phyloP scores from a whole-genome alignment of 345 rosid species.

The Hibiscus trionum region DNA sequence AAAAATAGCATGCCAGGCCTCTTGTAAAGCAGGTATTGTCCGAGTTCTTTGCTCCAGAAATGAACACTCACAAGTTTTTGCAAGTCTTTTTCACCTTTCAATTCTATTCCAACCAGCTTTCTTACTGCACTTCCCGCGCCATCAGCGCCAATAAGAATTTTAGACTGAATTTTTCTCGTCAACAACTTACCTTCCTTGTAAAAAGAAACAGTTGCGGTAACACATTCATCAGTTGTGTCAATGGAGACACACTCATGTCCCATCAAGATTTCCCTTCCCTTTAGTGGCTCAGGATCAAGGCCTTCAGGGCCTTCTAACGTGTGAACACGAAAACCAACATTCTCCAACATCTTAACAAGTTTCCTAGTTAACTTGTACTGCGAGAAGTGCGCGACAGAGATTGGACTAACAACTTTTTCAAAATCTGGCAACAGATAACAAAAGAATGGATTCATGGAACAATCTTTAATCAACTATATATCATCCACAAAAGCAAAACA shows the following conservation, averaged over 20 bases:
- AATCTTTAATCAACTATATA: not conserved
- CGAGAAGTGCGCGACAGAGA: constrained; percentile 86
- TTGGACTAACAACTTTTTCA: constrained; percentile 73
- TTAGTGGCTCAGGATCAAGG: constrained; percentile 20
- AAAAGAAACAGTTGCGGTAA: constrained; percentile 53
- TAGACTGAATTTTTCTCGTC: constrained; percentile 48
- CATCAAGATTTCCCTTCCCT: constrained; percentile 52
- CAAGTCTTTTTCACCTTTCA: constrained; percentile 72
- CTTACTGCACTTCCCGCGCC: constrained; percentile 82
- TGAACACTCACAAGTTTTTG: constrained; percentile 90
- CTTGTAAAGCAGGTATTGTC: constrained; percentile 49
- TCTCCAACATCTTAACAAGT: constrained; percentile 59
- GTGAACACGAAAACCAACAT: constrained; percentile 37
- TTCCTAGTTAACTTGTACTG: constrained; percentile 68
- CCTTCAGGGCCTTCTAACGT: constrained; percentile 24
- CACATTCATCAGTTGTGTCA: constrained; percentile 31
- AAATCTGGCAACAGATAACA: constrained; percentile 46
- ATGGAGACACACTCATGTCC: constrained; percentile 80
- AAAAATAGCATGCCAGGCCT: constrained; percentile 92
- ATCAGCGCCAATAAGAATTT: constrained; percentile 73
- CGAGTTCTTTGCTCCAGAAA: constrained; percentile 77
- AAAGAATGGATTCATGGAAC: constrained; percentile 8
- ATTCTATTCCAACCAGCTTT: constrained; percentile 50
- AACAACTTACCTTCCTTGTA: constrained; percentile 37
- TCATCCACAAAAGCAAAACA: not conserved